These are phyloP conservation scores for Pilaira anomala DNA, from an alignment of 192 early-diverging fungal species.

Conservation along the genomic window DNA sequence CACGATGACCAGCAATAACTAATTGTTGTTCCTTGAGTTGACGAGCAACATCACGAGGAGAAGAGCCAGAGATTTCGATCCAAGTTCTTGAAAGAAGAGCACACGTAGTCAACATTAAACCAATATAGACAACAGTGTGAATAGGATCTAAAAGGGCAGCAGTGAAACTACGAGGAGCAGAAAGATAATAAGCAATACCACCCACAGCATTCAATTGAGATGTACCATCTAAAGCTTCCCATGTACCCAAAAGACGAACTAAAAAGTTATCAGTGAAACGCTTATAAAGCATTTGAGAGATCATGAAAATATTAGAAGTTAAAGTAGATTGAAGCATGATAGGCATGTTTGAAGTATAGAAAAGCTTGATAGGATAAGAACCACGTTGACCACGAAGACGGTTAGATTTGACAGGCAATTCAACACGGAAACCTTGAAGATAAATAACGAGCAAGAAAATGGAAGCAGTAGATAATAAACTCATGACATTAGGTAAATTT, in stretches of 20 bases:
- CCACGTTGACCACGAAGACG: conserved; percentile 96
- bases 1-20: conserved; percentile 91
- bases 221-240: conserved; percentile 95
- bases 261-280: conserved; percentile 96
- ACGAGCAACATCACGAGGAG: conserved; percentile 94
- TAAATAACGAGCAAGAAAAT: conserved; percentile 90
- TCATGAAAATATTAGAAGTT: conserved; percentile 95
- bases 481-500: conserved; percentile 84
- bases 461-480: conserved; percentile 85
- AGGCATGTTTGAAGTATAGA: conserved; percentile 99
- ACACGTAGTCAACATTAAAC: conserved; percentile 93
- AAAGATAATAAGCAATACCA: conserved; percentile 97
- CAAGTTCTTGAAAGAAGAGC: conserved; percentile 97
- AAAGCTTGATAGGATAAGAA: conserved; percentile 98
- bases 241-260: conserved; percentile 91
- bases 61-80: conserved; percentile 98
- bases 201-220: conserved; percentile 89
- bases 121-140: conserved; percentile 91
- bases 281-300: conserved; percentile 98
- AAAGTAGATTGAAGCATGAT: conserved; percentile 99
- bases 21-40: conserved; percentile 98
- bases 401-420: conserved; percentile 97
- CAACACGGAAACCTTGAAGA: conserved; percentile 99
- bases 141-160: conserved; percentile 89
- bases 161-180: conserved; percentile 86